Evolutionary conservation across 2,329 filamentous ascomycete genomes (phyloP).

Genomic region (Coleophoma eucalyptorum): DNA sequence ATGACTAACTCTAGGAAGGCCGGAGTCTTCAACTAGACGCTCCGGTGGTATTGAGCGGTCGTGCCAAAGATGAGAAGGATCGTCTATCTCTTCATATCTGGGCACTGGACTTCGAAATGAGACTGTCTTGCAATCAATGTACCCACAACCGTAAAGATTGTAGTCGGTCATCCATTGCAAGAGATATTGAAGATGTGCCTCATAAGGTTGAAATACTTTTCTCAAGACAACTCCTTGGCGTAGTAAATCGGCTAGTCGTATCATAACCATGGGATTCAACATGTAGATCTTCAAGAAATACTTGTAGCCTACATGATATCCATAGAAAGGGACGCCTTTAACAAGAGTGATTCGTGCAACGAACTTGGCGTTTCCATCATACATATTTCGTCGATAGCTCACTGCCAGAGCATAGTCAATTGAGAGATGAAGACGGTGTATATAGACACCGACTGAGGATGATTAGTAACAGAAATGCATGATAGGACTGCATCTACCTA

Average conservation of each 20-base stretch:
- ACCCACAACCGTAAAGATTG: constrained; percentile 92
- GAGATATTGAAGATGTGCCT: constrained; percentile 88
- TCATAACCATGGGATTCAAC: constrained; percentile 82
- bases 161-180: constrained; percentile 98
- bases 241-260: constrained; percentile 80
- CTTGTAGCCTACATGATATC: constrained; percentile 87
- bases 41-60: constrained; percentile 61
- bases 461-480: constrained; percentile 9
- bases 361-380: constrained; percentile 65
- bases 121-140: constrained; percentile 69
- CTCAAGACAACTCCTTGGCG: constrained; percentile 87
- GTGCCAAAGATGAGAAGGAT: constrained; percentile 72
- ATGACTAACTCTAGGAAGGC: constrained; percentile 76
- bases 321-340: constrained; percentile 94
- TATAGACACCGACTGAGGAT: constrained; percentile 66
- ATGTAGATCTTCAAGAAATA: constrained; percentile 95
- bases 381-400: constrained; percentile 75
- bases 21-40: constrained; percentile 56
- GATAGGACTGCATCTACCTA: constrained; percentile 35
- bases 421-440: constrained; percentile 73
- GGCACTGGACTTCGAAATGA: constrained; percentile 76
- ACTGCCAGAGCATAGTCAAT: constrained; percentile 88
- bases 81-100: constrained; percentile 56
- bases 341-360: constrained; percentile 89
- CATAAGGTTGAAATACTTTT: constrained; percentile 81